Evolutionary conservation across 176 grass and related monocot genomes (phyloP), one percentile per base, ranked within the genome.

Genomic region (Alloteropsis semialata): DNA sequence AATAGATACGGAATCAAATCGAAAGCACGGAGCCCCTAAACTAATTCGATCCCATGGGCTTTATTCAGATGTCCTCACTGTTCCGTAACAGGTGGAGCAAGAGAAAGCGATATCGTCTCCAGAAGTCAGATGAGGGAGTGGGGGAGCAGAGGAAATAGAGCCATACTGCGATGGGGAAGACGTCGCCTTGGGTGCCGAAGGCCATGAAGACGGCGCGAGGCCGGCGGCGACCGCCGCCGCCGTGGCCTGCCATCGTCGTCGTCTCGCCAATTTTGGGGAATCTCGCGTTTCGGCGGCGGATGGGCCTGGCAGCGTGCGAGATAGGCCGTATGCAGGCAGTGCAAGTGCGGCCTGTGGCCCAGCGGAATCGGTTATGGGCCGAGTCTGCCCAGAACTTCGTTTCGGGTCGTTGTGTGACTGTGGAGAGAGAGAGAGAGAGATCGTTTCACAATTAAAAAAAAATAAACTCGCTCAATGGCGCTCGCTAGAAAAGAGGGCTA

Each of bases 161-260:
- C 15, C 63, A 14, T 93, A 97, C 95, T 44, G 92, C 95, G 17
- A 97, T 77, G 42, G 95, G 95, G 59, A 93, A 97, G 80, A 97
- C 90, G 74, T 95, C 92, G 75, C 95, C 92, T 60, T 84, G 84
- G 84, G 92, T 94, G 21, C 95, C 90, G 72, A 97, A 97, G 46
- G 92, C 95, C 92, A 97, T 91, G 79, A 95, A 95, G 28, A 97
- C 74, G 43, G 95, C 92, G 66, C 80, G 70, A 83, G 86, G 81
- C 32, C 77, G 75, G 9, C 89, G 74, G 12, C 57, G 55, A n/a
- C 56, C 82, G 32, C 71, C 46, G 48, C 55, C 55, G n/a, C 43
- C 80, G 69, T 50, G 29, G 41, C 48, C 51, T 17, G 67, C 72
- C 88, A 89, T 89, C 48, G 59, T 76, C 48, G 59, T 76, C 69